Conservation (phyloP, 805 yeast species). For the Brettanomyces anomalus region DNA sequence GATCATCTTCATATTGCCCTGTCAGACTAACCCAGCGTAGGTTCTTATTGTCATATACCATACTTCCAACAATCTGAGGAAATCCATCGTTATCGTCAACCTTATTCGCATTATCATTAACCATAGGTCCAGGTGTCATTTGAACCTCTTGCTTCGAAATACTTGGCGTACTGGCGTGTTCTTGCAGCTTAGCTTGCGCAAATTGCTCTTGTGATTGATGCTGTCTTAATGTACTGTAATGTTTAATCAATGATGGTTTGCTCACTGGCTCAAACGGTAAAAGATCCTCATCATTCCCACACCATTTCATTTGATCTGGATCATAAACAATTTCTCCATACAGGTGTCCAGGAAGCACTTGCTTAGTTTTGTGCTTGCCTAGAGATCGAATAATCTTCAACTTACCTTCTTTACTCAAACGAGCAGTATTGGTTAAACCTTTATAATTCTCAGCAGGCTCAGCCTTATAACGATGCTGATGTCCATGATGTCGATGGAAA, state of each 20-base stretch:
- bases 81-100: neutral
- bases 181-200: neutral
- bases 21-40: constrained; percentile 49
- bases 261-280: constrained; percentile 36
- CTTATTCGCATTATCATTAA: neutral
- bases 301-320: constrained; percentile 46
- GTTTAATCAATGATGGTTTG: constrained; percentile 30
- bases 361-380: constrained; percentile 17
- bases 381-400: constrained; percentile 21
- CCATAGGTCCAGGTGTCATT: neutral
- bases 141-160: neutral
- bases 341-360: constrained; percentile 22
- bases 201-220: constrained; percentile 3
- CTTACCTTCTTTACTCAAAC: constrained; percentile 25
- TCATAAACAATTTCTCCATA: constrained; percentile 45
- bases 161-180: neutral
- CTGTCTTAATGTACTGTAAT: constrained; percentile 3
- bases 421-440: constrained; percentile 6
- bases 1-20: constrained; percentile 33
- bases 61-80: constrained; percentile 39
- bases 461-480: neutral
- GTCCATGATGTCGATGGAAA: constrained; percentile 4
- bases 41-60: constrained; percentile 51
- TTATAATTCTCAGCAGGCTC: neutral
- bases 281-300: constrained; percentile 55